Evolutionary conservation across 257 asterid species (phyloP).

Genomic region (Solanum bulbocastanum): DNA sequence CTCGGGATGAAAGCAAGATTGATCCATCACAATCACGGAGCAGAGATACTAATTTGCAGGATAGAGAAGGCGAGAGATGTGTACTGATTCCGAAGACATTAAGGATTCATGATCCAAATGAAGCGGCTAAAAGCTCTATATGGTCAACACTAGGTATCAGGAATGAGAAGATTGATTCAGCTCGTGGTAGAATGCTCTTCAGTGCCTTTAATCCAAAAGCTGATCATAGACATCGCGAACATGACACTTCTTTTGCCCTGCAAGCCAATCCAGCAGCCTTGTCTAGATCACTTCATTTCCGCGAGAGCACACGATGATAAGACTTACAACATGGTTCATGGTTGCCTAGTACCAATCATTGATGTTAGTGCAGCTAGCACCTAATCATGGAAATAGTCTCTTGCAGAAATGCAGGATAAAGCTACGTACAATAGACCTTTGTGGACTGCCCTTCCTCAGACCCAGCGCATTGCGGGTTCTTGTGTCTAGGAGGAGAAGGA

Average conservation of each 20-base stretch:
- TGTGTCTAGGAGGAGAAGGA: not conserved
- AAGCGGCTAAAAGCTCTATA: constrained; percentile 61
- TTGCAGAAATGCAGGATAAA: not conserved
- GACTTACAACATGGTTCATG: not conserved
- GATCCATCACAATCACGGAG: not conserved
- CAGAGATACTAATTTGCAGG: not conserved
- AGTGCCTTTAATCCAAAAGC: constrained; percentile 30
- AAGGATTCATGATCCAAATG: constrained; percentile 56
- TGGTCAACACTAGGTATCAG: constrained; percentile 39
- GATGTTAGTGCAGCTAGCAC: not conserved
- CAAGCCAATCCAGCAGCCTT: constrained; percentile 86
- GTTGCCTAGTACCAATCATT: not conserved
- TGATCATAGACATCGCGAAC: constrained; percentile 4
- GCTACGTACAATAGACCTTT: not conserved
- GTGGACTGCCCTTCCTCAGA: not conserved
- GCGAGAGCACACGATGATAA: constrained; percentile 26
- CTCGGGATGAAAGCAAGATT: constrained; percentile 31
- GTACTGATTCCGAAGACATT: constrained; percentile 39
- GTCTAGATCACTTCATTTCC: constrained; percentile 60
- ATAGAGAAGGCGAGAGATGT: constrained; percentile 4
- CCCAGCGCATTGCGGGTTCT: not conserved
- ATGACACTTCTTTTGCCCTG: constrained; percentile 19
- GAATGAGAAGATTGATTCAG: constrained; percentile 3
- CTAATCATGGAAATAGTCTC: not conserved
- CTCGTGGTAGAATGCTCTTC: constrained; percentile 4